phyloP scores from a whole-genome alignment of 1,284 basidiomycete genomes.

The Irpex rosettiformis region DNA sequence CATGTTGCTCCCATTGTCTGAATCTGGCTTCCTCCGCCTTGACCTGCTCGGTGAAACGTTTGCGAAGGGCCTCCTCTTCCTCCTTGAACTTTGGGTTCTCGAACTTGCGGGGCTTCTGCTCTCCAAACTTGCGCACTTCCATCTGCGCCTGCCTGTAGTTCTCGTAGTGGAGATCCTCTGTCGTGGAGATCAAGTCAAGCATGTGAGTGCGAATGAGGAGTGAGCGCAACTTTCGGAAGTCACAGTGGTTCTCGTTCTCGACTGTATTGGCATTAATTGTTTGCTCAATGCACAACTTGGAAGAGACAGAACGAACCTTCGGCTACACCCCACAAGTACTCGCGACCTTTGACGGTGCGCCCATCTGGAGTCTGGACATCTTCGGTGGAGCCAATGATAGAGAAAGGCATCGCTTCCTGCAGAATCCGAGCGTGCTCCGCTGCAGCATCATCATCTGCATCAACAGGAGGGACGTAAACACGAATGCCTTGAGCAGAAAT shows the following conservation, averaged over 20 bases:
- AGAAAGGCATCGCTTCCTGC: constrained; percentile 92
- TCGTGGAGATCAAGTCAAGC: constrained; percentile 95
- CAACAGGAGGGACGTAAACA: constrained; percentile 92
- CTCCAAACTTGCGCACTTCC: constrained; percentile 99
- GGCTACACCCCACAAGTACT: constrained; percentile 99
- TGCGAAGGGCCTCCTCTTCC: constrained; percentile 94
- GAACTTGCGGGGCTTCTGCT: constrained; percentile 97
- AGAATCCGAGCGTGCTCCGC: constrained; percentile 90
- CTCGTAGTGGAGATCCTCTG: constrained; percentile 97
- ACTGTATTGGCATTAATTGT: constrained; percentile 45
- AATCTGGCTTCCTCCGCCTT: constrained; percentile 98
- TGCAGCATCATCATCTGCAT: constrained; percentile 84
- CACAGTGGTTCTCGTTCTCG: constrained; percentile 98
- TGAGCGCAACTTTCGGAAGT: constrained; percentile 97
- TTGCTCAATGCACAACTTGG: background rate
- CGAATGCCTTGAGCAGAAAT: constrained; percentile 90
- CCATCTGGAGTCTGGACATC: constrained; percentile 93
- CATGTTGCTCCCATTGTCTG: constrained; percentile 99
- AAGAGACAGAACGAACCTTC: constrained; percentile 61
- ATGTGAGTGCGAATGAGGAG: constrained; percentile 98
- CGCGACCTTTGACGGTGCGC: constrained; percentile 92
- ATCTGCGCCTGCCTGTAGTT: constrained; percentile 98
- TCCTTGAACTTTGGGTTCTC: constrained; percentile 99
- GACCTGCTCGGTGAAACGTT: constrained; percentile 99
- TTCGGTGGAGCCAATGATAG: constrained; percentile 95